A percentile compares a stretch with the other conserved stretches of the same genome.
phyloP scores from a whole-genome alignment of 805 yeast species.

The Priceomyces melissophilus region DNA sequence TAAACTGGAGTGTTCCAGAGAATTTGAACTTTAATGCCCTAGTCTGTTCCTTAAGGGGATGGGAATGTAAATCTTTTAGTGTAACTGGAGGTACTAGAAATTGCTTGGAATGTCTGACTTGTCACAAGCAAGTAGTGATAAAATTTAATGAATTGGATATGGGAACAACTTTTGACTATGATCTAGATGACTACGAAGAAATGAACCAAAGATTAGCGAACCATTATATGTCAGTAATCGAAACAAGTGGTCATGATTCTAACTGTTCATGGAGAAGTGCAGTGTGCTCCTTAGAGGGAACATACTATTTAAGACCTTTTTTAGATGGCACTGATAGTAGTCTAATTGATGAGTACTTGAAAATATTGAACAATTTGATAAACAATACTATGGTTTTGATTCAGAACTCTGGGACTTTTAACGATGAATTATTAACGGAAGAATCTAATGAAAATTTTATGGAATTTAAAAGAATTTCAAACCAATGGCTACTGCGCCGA shows the following conservation, averaged over 20 bases:
- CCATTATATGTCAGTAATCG: conserved; percentile 24
- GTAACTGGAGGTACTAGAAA: conserved; percentile 21
- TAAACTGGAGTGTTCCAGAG: conserved; percentile 44
- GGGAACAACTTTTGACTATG: conserved; percentile 11
- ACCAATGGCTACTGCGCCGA: conserved; percentile 28
- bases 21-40: conserved; percentile 38
- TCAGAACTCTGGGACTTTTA: conserved; percentile 10
- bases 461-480: conserved; percentile 22
- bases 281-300: conserved; percentile 29
- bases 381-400: conserved; percentile 19
- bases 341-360: conserved; percentile 26
- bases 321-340: conserved; percentile 26
- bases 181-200: conserved; percentile 20
- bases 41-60: conserved; percentile 49
- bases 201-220: conserved; percentile 21
- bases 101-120: conserved; percentile 31
- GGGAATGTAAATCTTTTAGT: conserved; percentile 43
- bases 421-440: not conserved
- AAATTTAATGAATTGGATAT: conserved; percentile 20
- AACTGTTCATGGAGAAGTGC: conserved; percentile 37
- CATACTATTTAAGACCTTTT: conserved; percentile 34
- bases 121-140: conserved; percentile 26
- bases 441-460: conserved; percentile 6
- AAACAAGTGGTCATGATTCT: conserved; percentile 21
- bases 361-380: conserved; percentile 23